These are phyloP conservation scores for Hordeum marinum DNA, from an alignment of 176 grass and related monocot species.

Conservation along the genomic window DNA sequence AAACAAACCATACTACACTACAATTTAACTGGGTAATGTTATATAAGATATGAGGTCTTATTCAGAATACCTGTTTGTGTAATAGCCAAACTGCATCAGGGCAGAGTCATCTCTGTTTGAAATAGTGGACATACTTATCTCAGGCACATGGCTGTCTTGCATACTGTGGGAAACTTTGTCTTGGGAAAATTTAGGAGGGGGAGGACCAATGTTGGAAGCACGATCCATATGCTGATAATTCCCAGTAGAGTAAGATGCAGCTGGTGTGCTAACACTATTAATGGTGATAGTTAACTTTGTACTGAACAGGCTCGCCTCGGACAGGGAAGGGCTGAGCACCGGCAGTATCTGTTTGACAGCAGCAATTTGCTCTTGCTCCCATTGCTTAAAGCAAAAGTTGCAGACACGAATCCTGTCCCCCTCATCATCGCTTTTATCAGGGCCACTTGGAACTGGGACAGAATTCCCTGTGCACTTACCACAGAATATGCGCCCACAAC, in stretches of 20 bases:
- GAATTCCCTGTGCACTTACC: constrained; percentile 75
- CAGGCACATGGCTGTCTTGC: constrained; percentile 38
- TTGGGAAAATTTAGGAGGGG: constrained; percentile 31
- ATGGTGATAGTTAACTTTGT: constrained; percentile 59
- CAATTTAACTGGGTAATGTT: neutral
- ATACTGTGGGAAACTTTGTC: constrained; percentile 41
- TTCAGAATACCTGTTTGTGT: constrained; percentile 61
- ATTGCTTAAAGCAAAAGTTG: constrained; percentile 81
- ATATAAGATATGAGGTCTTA: constrained; percentile 3
- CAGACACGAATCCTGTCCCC: constrained; percentile 74
- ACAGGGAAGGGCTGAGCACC: constrained; percentile 47
- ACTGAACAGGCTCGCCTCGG: constrained; percentile 53
- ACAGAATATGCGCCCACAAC: constrained; percentile 92
- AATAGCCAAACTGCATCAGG: constrained; percentile 55
- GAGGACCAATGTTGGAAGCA: constrained; percentile 51
- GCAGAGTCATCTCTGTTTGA: constrained; percentile 57
- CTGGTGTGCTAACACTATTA: constrained; percentile 33
- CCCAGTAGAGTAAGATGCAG: constrained; percentile 51
- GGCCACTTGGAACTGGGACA: constrained; percentile 49
- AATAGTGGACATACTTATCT: constrained; percentile 45
- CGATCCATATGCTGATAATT: constrained; percentile 47
- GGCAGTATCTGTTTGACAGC: constrained; percentile 29
- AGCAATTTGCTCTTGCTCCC: constrained; percentile 60
- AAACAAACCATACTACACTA: neutral
- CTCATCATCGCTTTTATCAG: constrained; percentile 42